Evolutionary conservation across 192 early-diverging fungal genomes (phyloP).

Genomic region (Umbelopsis vinacea): DNA sequence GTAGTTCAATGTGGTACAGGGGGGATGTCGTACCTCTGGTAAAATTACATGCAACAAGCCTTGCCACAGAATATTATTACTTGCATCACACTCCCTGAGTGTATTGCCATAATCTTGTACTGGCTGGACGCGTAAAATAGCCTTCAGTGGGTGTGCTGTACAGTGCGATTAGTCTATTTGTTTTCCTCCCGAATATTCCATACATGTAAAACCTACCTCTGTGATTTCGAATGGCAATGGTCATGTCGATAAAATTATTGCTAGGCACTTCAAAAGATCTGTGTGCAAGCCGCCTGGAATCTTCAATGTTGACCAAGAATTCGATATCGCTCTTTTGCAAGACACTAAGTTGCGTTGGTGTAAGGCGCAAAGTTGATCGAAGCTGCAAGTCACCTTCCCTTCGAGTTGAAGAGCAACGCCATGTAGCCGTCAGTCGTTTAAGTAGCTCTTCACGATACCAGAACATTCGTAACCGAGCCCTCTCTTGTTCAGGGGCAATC

Average conservation of each 20-base stretch:
- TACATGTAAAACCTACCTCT: slow-evolving; percentile 51
- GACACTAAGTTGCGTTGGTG: slow-evolving; percentile 56
- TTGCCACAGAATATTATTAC: slow-evolving; percentile 53
- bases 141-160: slow-evolving; percentile 36
- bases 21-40: slow-evolving; percentile 44
- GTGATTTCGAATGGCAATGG: slow-evolving; percentile 51
- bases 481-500: slow-evolving; percentile 57
- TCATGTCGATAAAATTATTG: slow-evolving; percentile 50
- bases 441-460: slow-evolving; percentile 78
- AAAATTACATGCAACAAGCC: slow-evolving; percentile 56
- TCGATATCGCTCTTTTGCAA: slow-evolving; percentile 66
- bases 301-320: slow-evolving; percentile 49
- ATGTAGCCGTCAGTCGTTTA: slow-evolving; percentile 49
- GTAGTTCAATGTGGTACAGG: too few species aligned
- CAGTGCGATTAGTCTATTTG: neutral
- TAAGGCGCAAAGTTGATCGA: slow-evolving; percentile 54
- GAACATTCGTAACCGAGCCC: slow-evolving; percentile 60
- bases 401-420: slow-evolving; percentile 52
- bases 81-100: slow-evolving; percentile 58
- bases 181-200: neutral
- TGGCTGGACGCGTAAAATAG: slow-evolving; percentile 60
- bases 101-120: slow-evolving; percentile 57
- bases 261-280: slow-evolving; percentile 49
- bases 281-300: slow-evolving; percentile 2
- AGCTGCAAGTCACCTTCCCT: slow-evolving; percentile 61